Evolutionary conservation across 2,329 filamentous ascomycete species (phyloP), one percentile per base, ranked within the genome.

Genomic region (Penicillium sp.): DNA sequence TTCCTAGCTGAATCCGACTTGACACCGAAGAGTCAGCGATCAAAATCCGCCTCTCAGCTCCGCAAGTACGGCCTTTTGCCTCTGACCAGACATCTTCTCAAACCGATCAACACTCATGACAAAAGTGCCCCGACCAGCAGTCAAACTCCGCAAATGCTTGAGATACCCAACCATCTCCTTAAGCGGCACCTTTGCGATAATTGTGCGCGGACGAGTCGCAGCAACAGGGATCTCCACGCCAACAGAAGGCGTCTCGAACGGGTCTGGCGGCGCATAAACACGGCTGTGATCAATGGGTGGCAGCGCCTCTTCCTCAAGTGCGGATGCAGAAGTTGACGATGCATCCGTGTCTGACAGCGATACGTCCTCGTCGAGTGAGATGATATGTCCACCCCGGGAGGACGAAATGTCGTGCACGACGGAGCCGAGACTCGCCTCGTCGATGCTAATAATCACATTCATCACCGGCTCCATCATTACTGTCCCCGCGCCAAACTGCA

Each of bases 81-180:
- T 77, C 68, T 83, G 83, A 41, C 77, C 77, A 41, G 80, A 82
- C 79, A 91, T 85, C 68, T 80, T 82, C 77, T 90, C 87, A 73
- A 90, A 91, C 38, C 82, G 81, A 77, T 90, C 87, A 48, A 90
- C 84, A 61, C 78, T 83, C 88, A 91, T 91, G 5, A 90, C 85
- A 72, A 90, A 91, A 1, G 87, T 90, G 0, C 88, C 88, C 55
- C 94, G 82, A 0, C 94, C 94, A 3, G 89, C 90, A 4, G 93
- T 99, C 79, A 96, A 83, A 75, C 91, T 93, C 52, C 94, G 82
- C 62, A 99, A 77, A 71, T 96, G 90, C 72, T 91, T 91, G 66
- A 97, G 81, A 74, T 97, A 99, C 42, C 93, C 90, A 36, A 97
- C 88, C 91, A 97, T 97, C 76, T 97, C 93, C 77, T 94, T 96